Evolutionary conservation across 108 stramenopile genomes (phyloP).

Genomic region (Skeletonema menzelii): DNA sequence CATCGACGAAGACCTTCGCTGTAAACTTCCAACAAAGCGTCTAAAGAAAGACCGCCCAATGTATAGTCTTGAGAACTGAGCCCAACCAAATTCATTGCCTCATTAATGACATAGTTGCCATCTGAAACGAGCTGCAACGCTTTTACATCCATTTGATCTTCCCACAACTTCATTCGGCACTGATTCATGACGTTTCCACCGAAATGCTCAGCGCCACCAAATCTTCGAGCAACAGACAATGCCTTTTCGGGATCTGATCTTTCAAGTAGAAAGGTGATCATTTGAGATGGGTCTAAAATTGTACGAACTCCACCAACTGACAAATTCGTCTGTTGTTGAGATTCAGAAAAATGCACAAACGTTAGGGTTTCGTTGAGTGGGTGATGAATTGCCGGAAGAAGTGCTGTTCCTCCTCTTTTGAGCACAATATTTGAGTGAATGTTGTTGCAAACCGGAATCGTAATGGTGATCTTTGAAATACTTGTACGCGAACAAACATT

Average conservation of each 20-base stretch:
- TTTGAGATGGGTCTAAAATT: slow-evolving; percentile 34
- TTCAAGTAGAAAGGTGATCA: slow-evolving; percentile 30
- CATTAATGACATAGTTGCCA: slow-evolving; percentile 37
- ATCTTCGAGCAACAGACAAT: slow-evolving; percentile 30
- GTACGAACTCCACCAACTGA: slow-evolving; percentile 23
- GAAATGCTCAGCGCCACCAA: slow-evolving; percentile 25
- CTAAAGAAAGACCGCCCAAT: slow-evolving; percentile 10
- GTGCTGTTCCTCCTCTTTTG: background rate
- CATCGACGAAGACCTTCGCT: slow-evolving; percentile 34
- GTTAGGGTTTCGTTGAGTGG: slow-evolving; percentile 15
- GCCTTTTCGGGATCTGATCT: slow-evolving; percentile 38
- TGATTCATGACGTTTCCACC: slow-evolving; percentile 41
- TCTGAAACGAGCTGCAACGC: slow-evolving; percentile 37
- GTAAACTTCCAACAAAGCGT: slow-evolving; percentile 25
- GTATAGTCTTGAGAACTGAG: background rate
- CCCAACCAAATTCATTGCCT: slow-evolving; percentile 20
- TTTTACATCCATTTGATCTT: slow-evolving; percentile 22
- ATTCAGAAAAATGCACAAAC: slow-evolving; percentile 17
- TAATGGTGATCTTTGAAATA: background rate
- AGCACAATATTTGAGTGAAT: background rate
- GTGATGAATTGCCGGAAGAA: background rate
- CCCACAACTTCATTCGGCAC: slow-evolving; percentile 45
- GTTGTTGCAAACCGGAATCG: background rate
- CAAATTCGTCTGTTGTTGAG: background rate
- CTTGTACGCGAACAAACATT: background rate